phyloP scores from a whole-genome alignment of 345 rosid genomes.

The Brassica juncea region DNA sequence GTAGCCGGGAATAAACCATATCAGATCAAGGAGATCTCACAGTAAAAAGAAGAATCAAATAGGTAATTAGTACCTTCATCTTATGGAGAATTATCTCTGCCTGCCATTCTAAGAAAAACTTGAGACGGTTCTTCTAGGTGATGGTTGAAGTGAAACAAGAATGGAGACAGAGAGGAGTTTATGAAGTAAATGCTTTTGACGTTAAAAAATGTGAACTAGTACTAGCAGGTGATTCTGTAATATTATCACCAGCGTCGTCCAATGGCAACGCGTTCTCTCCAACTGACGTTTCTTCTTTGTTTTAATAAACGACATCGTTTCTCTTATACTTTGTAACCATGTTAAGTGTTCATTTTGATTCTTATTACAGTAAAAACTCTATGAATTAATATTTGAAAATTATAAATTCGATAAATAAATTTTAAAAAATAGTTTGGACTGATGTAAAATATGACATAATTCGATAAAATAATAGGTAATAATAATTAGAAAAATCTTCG shows the following conservation, averaged over 20 bases:
- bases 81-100: slow-evolving; percentile 68
- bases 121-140: slow-evolving; percentile 4
- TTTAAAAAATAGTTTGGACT: too few relatives aligned
- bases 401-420: too few relatives aligned
- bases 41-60: neutral
- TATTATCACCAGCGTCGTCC: slow-evolving; percentile 36
- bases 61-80: slow-evolving; percentile 56
- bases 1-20: neutral
- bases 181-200: slow-evolving; percentile 18
- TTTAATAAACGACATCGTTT: neutral
- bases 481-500: too few relatives aligned
- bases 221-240: slow-evolving; percentile 22
- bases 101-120: slow-evolving; percentile 44
- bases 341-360: neutral
- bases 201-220: slow-evolving; percentile 33
- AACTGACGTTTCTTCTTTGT: slow-evolving; percentile 50
- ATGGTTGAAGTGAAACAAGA: neutral
- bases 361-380: too few relatives aligned
- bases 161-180: slow-evolving; percentile 18
- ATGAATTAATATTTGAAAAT: too few relatives aligned
- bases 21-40: slow-evolving; percentile 5
- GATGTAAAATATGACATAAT: too few relatives aligned
- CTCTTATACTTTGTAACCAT: neutral
- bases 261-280: slow-evolving; percentile 46
- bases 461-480: too few relatives aligned